Conservation (phyloP, 495 filamentous ascomycete genomes). For the Immersiella caudata region DNA sequence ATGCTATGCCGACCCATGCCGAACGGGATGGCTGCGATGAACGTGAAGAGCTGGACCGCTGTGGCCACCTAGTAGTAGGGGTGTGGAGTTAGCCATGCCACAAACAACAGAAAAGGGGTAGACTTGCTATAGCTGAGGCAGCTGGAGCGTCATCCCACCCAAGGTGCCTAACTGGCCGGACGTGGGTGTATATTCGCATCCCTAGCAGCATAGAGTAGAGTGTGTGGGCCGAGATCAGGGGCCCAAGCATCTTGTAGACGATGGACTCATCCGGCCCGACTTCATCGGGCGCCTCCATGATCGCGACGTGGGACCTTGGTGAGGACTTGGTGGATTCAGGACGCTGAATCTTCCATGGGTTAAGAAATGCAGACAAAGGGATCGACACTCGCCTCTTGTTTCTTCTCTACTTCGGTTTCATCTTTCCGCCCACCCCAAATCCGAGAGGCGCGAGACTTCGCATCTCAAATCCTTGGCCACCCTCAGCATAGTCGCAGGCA, state of each 20-base stretch:
- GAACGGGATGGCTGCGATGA: neutral
- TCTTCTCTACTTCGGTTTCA: too few relatives aligned
- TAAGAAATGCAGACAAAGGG: too few relatives aligned
- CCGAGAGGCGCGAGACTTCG: neutral
- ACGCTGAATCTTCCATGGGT: too few relatives aligned
- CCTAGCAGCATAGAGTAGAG: neutral
- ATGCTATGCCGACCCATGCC: conserved; percentile 2
- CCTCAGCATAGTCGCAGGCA: conserved; percentile 16
- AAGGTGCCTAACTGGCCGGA: neutral
- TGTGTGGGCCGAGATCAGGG: neutral
- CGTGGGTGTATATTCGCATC: neutral
- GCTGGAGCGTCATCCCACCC: neutral
- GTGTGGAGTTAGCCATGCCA: neutral
- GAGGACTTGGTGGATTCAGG: too few relatives aligned
- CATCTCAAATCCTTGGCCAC: neutral
- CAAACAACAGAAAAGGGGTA: neutral
- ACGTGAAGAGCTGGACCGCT: neutral
- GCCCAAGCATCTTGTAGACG: conserved; percentile 1
- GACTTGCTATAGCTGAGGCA: neutral
- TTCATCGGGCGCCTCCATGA: neutral
- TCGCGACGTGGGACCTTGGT: neutral
- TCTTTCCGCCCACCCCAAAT: neutral
- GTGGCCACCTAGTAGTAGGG: neutral
- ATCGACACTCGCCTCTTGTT: too few relatives aligned
- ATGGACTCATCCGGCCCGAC: conserved; percentile 4